These are phyloP conservation scores for Fennellomyces sp. DNA, from an alignment of 371 early-diverging fungal species.

Conservation along the genomic window DNA sequence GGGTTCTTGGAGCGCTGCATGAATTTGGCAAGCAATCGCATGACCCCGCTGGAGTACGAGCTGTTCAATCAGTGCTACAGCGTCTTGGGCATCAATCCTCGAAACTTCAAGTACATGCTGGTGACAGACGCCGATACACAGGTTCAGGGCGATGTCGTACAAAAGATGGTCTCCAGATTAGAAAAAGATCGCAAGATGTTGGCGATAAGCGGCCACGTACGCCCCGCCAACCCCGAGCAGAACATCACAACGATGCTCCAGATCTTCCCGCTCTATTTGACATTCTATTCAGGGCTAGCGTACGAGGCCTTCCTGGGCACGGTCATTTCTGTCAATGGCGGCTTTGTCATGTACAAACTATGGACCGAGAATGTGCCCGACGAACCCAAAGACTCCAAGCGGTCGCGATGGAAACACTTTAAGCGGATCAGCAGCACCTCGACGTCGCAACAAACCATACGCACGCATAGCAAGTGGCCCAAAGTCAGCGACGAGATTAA, in stretches of 20 bases:
- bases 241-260: slow-evolving; percentile 52
- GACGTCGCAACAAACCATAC: slow-evolving; percentile 14
- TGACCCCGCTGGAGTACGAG: slow-evolving; percentile 51
- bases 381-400: neutral
- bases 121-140: slow-evolving; percentile 51
- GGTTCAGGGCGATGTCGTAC: slow-evolving; percentile 38
- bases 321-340: slow-evolving; percentile 45
- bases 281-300: slow-evolving; percentile 41
- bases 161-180: slow-evolving; percentile 31
- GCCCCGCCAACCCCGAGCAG: slow-evolving; percentile 51
- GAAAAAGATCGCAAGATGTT: slow-evolving; percentile 41
- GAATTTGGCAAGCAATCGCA: slow-evolving; percentile 38
- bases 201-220: slow-evolving; percentile 51
- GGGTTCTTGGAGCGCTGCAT: slow-evolving; percentile 52
- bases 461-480: slow-evolving; percentile 25
- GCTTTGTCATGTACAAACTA: slow-evolving; percentile 48
- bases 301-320: slow-evolving; percentile 47
- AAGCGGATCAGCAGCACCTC: slow-evolving; percentile 8
- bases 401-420: neutral
- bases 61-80: slow-evolving; percentile 49
- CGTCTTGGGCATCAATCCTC: slow-evolving; percentile 47
- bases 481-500: slow-evolving; percentile 44
- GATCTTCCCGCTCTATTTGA: slow-evolving; percentile 46
- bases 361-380: slow-evolving; percentile 33
- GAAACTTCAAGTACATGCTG: slow-evolving; percentile 48